A percentile compares a stretch with the other conserved stretches of the same genome.
phyloP scores from a whole-genome alignment of 2,329 filamentous ascomycete genomes.

The Sporothrix mexicana region DNA sequence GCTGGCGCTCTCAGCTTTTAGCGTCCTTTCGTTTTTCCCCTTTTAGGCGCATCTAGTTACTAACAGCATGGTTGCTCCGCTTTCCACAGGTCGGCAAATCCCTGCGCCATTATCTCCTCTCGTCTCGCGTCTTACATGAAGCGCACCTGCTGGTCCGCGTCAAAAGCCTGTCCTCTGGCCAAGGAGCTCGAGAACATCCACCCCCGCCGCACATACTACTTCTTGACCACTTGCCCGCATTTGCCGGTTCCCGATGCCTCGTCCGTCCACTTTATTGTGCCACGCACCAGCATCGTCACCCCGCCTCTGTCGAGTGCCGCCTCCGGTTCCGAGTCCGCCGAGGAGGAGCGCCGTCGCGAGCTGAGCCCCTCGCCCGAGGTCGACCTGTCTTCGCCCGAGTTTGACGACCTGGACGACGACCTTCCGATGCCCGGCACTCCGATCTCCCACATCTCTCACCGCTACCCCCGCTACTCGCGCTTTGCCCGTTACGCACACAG shows the following conservation, averaged over 20 bases:
- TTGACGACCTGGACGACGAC: constrained; percentile 74
- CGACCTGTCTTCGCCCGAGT: constrained; percentile 84
- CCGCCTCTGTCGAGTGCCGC: constrained; percentile 77
- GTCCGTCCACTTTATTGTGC: constrained; percentile 51
- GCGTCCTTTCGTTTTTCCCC: constrained; percentile 27
- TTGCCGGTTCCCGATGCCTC: constrained; percentile 75
- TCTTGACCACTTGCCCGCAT: constrained; percentile 84
- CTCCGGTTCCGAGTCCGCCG: constrained; percentile 75
- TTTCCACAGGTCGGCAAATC: constrained; percentile 81
- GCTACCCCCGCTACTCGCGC: constrained; percentile 16
- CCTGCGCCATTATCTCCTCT: constrained; percentile 92
- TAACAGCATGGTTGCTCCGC: constrained; percentile 38
- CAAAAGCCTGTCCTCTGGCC: constrained; percentile 82
- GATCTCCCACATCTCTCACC: constrained; percentile 64
- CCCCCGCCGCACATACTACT: constrained; percentile 95
- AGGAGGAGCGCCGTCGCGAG: constrained; percentile 68
- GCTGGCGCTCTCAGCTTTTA: constrained; percentile 11
- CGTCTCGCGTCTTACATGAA: constrained; percentile 89
- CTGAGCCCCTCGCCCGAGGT: constrained; percentile 92
- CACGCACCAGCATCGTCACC: constrained; percentile 70
- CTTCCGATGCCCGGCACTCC: constrained; percentile 64
- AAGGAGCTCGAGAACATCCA: constrained; percentile 94
- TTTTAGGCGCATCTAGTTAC: constrained; percentile 39
- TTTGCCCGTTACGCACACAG: background rate
- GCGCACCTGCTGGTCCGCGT: constrained; percentile 78